phyloP scores from a whole-genome alignment of 371 early-diverging fungal species.

The Apophysomyces sp. region DNA sequence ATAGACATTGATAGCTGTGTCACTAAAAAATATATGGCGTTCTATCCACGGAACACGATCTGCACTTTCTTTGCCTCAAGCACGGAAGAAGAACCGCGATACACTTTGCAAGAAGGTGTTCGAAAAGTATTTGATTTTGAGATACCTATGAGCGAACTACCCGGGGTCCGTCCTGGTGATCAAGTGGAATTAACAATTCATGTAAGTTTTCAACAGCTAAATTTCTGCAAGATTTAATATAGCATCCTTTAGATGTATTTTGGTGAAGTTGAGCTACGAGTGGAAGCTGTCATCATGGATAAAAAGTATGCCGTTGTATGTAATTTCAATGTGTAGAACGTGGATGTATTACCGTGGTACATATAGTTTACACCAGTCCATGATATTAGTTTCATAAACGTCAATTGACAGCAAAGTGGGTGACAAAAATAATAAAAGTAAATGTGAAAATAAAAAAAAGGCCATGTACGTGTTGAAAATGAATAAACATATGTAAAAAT shows the following conservation, averaged over 20 bases:
- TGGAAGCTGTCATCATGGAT: slow-evolving; percentile 57
- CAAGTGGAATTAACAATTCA: slow-evolving; percentile 40
- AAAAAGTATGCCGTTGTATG: slow-evolving; percentile 46
- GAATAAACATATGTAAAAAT: background rate
- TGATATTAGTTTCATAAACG: too few relatives aligned
- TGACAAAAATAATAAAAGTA: too few relatives aligned
- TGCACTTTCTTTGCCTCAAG: slow-evolving; percentile 57
- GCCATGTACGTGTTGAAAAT: background rate
- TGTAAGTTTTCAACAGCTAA: background rate
- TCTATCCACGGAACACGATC: slow-evolving; percentile 54
- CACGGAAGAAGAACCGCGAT: slow-evolving; percentile 54
- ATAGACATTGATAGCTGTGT: slow-evolving; percentile 50
- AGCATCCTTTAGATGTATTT: slow-evolving; percentile 52
- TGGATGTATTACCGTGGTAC: background rate
- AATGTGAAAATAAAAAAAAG: too few relatives aligned
- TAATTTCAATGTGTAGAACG: slow-evolving; percentile 32
- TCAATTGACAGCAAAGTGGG: too few relatives aligned
- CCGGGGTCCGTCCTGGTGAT: slow-evolving; percentile 36
- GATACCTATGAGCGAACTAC: slow-evolving; percentile 59
- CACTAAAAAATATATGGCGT: slow-evolving; percentile 53
- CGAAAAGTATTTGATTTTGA: slow-evolving; percentile 59
- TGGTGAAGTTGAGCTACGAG: slow-evolving; percentile 61
- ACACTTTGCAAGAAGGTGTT: slow-evolving; percentile 49
- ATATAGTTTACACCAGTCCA: too few relatives aligned
- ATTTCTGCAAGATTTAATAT: background rate